These are phyloP conservation scores for Puccinia novopanici DNA, from an alignment of 1,284 basidiomycete genomes.

Conservation along the genomic window DNA sequence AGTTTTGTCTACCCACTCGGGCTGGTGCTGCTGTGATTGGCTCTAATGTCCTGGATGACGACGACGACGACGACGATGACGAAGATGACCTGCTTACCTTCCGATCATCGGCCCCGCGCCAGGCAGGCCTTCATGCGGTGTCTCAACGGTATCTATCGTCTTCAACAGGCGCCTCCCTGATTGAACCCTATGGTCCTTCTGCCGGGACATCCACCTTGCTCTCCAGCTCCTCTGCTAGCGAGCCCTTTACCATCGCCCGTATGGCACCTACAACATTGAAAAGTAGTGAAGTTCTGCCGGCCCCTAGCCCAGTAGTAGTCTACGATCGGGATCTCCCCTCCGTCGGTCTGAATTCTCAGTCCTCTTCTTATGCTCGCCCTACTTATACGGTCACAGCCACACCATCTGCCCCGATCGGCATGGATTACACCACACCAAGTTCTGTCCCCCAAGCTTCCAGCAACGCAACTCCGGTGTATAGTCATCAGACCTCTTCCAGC, in stretches of 20 bases:
- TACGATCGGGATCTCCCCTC: constrained; percentile 62
- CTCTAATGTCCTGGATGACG: no score
- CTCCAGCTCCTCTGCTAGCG: constrained; percentile 59
- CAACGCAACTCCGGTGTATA: constrained; percentile 53
- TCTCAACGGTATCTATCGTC: constrained; percentile 33
- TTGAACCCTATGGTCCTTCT: constrained; percentile 64
- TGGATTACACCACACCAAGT: constrained; percentile 63
- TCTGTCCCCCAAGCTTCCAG: constrained; percentile 52
- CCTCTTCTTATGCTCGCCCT: constrained; percentile 25
- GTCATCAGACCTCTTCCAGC: constrained; percentile 23
- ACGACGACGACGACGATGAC: constrained; percentile 61
- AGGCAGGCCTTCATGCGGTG: constrained; percentile 44
- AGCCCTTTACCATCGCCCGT: constrained; percentile 83
- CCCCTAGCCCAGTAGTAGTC: constrained; percentile 66
- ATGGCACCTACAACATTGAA: constrained; percentile 93
- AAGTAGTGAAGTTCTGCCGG: constrained; percentile 64
- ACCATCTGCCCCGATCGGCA: constrained; percentile 53
- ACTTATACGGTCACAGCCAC: constrained; percentile 40
- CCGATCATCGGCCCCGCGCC: constrained; percentile 53
- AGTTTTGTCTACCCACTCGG: no score
- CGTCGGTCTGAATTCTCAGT: background rate
- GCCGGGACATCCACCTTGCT: constrained; percentile 56
- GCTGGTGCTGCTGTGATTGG: no score
- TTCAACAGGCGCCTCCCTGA: constrained; percentile 32
- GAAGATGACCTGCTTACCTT: constrained; percentile 67